phyloP scores from a whole-genome alignment of 208 protist genomes.

The Leishmania aethiopica region DNA sequence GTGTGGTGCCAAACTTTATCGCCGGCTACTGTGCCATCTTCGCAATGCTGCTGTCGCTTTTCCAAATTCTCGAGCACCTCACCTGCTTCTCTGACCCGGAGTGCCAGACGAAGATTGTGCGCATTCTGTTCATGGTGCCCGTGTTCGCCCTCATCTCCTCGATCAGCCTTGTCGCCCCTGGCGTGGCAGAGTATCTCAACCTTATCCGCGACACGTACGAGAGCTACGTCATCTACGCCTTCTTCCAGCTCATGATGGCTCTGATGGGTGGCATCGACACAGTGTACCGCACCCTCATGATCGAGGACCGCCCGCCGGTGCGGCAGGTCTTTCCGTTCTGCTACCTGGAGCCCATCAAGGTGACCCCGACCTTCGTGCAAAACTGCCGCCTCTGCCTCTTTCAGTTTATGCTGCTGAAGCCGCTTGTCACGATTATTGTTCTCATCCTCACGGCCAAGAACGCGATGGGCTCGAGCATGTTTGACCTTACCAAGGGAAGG shows the following conservation, averaged over 20 bases:
- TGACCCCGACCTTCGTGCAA: conserved; percentile 85
- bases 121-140: conserved; percentile 95
- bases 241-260: conserved; percentile 94
- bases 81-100: conserved; percentile 89
- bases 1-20: conserved; percentile 75
- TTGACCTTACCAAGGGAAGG: conserved; percentile 79
- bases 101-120: conserved; percentile 92
- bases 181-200: conserved; percentile 88
- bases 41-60: conserved; percentile 82
- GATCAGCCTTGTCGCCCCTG: conserved; percentile 73
- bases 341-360: conserved; percentile 81
- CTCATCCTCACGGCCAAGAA: conserved; percentile 78
- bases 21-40: conserved; percentile 91
- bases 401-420: conserved; percentile 94
- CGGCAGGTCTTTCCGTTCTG: conserved; percentile 85
- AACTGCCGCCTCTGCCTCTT: conserved; percentile 89
- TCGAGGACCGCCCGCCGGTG: conserved; percentile 78
- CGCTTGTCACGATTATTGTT: conserved; percentile 79
- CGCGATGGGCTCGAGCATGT: conserved; percentile 69
- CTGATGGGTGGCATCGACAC: conserved; percentile 91
- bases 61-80: conserved; percentile 93
- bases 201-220: conserved; percentile 92
- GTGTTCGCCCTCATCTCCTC: conserved; percentile 90
- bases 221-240: conserved; percentile 95
- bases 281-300: conserved; percentile 83